Base-by-base conservation (phyloP, 176 grass and related monocot genomes). In the Phoenix roebelenii region DNA sequence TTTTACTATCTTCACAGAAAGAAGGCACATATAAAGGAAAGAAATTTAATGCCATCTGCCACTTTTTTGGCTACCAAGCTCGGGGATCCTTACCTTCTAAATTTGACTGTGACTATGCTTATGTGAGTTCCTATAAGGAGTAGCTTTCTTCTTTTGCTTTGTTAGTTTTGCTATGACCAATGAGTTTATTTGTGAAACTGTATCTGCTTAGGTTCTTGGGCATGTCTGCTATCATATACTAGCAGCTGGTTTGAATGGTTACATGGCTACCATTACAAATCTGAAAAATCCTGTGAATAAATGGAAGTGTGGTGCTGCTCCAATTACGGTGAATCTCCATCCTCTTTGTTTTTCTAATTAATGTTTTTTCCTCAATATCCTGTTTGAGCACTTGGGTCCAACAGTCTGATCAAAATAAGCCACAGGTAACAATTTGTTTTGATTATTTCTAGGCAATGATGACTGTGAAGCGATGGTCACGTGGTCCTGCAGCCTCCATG, bases 51-150 rank as follows among this genome's bases (percentile, higher is more conserved):
- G 87, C 87, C 14, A 98, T 98, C 22, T 98, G 84, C 69, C 93
- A 98, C 71, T 98, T 98, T 68, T 98, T 98, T 83, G 93, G 93
- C 49, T 98, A 98, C 76, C 93, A 98, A 82, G 93, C 93, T 62
- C 81, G 93, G 74, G 93, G 93, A 69, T 83, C 93, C 22, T 65
- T 98, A 59, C 93, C 93, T 54, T 98, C 93, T 59, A 98, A 88
- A 52, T 98, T 98, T 57, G 93, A 98, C 78, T 92, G 93, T 5
- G 93, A 98, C 70, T 98, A 92, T 73, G 93, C 93, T 62, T 98
- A 92, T 81, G 93, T 52, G 88, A 75, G 78, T 80, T 57, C 60
- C 44, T 71, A 44, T 3, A 14, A 44, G 7, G 58, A 61, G 65
- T 68, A 62, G 23, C 25, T 66, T 30, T 49, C 54, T 58, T 28